Conservation (phyloP, 257 asterid species). For the Verbascum thapsus region DNA sequence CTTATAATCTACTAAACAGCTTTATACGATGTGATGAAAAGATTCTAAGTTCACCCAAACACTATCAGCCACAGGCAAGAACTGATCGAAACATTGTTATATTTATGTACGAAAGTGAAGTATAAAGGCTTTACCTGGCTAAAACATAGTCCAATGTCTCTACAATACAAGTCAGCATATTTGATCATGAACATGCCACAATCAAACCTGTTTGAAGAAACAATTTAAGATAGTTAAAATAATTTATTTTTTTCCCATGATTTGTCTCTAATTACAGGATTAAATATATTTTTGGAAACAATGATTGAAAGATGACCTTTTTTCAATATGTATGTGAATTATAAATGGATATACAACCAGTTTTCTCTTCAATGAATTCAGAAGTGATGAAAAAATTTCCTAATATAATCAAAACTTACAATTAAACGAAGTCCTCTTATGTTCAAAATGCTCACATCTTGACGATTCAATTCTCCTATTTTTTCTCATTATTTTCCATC, state of each 20-base stretch:
- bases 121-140: constrained; percentile 56
- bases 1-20: no score
- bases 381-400: no score
- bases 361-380: background rate
- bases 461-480: no score
- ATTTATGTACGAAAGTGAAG: background rate
- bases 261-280: background rate
- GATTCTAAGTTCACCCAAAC: background rate
- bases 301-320: background rate
- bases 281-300: background rate
- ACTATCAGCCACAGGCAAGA: background rate
- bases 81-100: background rate
- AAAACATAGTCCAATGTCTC: constrained; percentile 79
- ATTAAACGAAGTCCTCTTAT: no score
- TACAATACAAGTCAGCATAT: constrained; percentile 88
- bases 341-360: background rate
- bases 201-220: constrained; percentile 62
- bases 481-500: no score
- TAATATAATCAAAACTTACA: no score
- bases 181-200: constrained; percentile 96
- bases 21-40: no score
- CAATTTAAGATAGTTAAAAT: constrained; percentile 13
- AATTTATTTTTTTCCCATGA: constrained; percentile 9
- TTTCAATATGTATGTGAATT: background rate
- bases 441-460: no score